phyloP scores from a whole-genome alignment of 192 early-diverging fungal species.

The Coemansia sp. region DNA sequence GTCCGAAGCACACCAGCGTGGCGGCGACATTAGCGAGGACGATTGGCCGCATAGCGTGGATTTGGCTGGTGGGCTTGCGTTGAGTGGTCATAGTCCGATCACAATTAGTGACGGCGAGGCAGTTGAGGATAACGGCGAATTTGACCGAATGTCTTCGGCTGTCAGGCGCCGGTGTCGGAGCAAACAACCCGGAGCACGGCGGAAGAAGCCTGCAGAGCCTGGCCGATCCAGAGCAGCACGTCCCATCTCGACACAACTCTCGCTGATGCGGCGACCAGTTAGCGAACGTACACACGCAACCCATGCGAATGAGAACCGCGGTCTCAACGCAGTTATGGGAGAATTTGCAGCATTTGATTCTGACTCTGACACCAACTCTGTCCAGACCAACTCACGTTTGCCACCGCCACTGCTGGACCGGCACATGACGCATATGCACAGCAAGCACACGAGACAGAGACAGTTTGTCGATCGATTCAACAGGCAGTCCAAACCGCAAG shows the following conservation, averaged over 20 bases:
- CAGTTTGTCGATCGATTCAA: constrained; percentile 20
- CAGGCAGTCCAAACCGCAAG: not conserved
- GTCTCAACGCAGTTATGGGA: constrained; percentile 37
- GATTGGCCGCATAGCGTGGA: constrained; percentile 3
- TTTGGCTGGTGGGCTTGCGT: not conserved
- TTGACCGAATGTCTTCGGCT: constrained; percentile 1
- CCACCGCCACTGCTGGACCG: constrained; percentile 4
- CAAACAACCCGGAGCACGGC: not conserved
- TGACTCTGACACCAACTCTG: constrained; percentile 16
- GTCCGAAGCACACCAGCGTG: not conserved
- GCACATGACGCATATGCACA: constrained; percentile 4
- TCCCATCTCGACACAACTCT: not conserved
- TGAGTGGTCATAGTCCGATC: constrained; percentile 13
- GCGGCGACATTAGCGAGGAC: not conserved
- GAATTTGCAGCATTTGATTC: constrained; percentile 53
- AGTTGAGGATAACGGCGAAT: constrained; percentile 32
- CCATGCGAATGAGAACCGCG: constrained; percentile 2
- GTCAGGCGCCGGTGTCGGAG: not conserved
- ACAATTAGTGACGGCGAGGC: constrained; percentile 51
- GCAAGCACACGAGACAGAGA: constrained; percentile 4
- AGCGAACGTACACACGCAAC: not conserved
- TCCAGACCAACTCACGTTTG: not conserved
- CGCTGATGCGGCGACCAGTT: constrained; percentile 1
- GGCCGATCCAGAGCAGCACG: not conserved
- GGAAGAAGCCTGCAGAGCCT: not conserved